Evolutionary conservation across 2,329 filamentous ascomycete species (phyloP).

Genomic region (Trichoderma lentiforme): DNA sequence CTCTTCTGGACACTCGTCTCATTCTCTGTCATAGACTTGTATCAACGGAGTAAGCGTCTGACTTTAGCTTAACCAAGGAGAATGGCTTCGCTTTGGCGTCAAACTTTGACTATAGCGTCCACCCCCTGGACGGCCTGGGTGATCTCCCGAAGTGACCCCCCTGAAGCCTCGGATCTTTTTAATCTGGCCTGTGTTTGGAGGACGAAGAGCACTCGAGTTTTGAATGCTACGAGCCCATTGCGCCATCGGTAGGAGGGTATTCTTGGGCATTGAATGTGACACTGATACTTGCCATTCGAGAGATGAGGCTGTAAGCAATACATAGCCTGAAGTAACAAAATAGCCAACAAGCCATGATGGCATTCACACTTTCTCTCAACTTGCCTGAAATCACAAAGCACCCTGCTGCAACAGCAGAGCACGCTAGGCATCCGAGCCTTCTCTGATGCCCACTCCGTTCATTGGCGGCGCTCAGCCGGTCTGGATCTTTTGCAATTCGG

Average conservation of each 20-base stretch:
- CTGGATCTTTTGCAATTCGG: slow-evolving; percentile 10
- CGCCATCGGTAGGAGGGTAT: neutral
- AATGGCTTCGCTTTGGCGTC: neutral
- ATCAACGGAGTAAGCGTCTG: neutral
- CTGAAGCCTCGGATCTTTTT: slow-evolving; percentile 19
- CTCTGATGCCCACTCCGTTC: neutral
- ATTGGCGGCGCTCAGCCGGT: neutral
- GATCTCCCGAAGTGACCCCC: slow-evolving; percentile 18
- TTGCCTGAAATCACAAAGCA: neutral
- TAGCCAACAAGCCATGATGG: neutral
- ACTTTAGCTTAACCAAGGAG: neutral
- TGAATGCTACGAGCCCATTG: neutral
- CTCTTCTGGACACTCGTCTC: neutral
- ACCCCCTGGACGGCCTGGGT: slow-evolving; percentile 15
- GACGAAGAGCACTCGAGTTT: neutral
- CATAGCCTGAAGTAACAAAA: neutral
- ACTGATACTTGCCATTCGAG: neutral
- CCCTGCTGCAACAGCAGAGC: neutral
- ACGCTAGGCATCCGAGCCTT: neutral
- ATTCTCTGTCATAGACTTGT: neutral
- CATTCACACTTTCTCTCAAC: neutral
- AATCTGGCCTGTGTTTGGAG: slow-evolving; percentile 7
- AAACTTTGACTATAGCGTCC: neutral
- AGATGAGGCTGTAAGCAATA: neutral
- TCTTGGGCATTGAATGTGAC: neutral